Base-by-base conservation (phyloP, 495 filamentous ascomycete genomes). In the Achaetomiella virescens region DNA sequence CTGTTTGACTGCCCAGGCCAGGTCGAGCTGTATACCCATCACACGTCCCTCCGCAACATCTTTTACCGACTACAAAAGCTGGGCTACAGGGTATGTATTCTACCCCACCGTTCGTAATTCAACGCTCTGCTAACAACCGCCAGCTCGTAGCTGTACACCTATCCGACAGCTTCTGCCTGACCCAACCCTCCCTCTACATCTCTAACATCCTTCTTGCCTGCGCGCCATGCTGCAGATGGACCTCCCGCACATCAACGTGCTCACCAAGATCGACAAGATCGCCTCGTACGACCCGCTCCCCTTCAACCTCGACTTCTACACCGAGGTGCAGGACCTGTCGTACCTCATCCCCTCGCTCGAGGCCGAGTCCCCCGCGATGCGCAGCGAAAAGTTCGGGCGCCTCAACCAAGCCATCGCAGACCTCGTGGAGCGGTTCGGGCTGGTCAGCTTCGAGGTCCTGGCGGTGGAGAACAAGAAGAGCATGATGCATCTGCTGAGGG, bases 151-250 rank as follows among this genome's bases (percentile, higher is more conserved):
- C 89, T 3, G 75, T 98, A 48, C 88, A 96, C 60, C 83, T 98
- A 14, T 86, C 90, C 58, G 93, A 98, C 67, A 91, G 88, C 11
- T 92, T 96, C 68, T 89, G 87, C 69, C 81, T 96, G 29, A 93
- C 90, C 0, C 81, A 90, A 46, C 93, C 93, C 0, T 95, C 90
- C 22, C 86, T 96, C 62, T 98, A 93, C 71, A 89, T 98, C 50
- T 96, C 92, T 59, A 87, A 91, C 49, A 78, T 97, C 54, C 83
- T 98, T 51, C 86, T 97, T 33, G 90, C 89, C 83, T 98, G 52
- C 87, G 93, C 59, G 88, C 89, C 61, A 98, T 98, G 93, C 83
- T 98, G 29, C 92, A 97, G 73, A 89, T 98, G 76, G 92, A 96
- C 65, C 84, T 97, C 29, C 89, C 93, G 14, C 89, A 96, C 64